Percentiles rank a stretch among this genome's conserved stretches.
Evolutionary conservation across 371 early-diverging fungal genomes (phyloP).

Genomic region (Nosema muscidifuracis): DNA sequence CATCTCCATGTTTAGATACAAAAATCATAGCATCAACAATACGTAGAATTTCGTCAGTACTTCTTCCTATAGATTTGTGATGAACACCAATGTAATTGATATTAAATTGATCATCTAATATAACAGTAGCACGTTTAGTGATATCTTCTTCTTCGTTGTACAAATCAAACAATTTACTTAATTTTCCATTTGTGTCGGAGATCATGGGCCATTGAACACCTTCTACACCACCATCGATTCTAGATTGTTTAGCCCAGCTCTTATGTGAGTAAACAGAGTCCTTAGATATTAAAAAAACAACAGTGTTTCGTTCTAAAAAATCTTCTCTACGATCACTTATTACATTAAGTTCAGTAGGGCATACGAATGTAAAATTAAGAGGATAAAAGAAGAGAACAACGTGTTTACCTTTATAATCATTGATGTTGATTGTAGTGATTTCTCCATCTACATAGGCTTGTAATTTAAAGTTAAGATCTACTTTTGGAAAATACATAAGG

Average conservation of each 20-base stretch:
- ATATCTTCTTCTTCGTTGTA: conserved; percentile 67
- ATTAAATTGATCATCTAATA: conserved; percentile 75
- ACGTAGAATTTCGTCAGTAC: conserved; percentile 82
- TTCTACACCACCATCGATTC: conserved; percentile 81
- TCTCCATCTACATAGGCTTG: conserved; percentile 36
- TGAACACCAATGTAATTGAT: conserved; percentile 70
- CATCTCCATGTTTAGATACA: conserved; percentile 70
- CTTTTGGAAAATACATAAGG: conserved; percentile 23
- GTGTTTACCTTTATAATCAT: conserved; percentile 46
- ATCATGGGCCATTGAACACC: conserved; percentile 64
- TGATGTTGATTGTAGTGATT: conserved; percentile 39
- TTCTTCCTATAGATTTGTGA: conserved; percentile 81
- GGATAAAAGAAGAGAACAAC: conserved; percentile 78
- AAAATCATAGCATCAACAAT: conserved; percentile 80
- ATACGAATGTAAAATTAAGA: conserved; percentile 63
- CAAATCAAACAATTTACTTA: conserved; percentile 73
- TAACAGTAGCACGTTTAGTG: conserved; percentile 66
- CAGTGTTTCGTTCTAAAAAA: conserved; percentile 69
- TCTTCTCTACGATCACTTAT: conserved; percentile 75
- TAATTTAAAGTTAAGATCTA: neutral
- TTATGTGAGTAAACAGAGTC: conserved; percentile 70
- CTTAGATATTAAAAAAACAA: conserved; percentile 72
- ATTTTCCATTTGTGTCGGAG: conserved; percentile 74
- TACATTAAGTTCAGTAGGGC: conserved; percentile 71
- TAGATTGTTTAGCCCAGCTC: conserved; percentile 70